phyloP scores from a whole-genome alignment of 768 basidiomycete genomes.

The Tubosaeta sp. region DNA sequence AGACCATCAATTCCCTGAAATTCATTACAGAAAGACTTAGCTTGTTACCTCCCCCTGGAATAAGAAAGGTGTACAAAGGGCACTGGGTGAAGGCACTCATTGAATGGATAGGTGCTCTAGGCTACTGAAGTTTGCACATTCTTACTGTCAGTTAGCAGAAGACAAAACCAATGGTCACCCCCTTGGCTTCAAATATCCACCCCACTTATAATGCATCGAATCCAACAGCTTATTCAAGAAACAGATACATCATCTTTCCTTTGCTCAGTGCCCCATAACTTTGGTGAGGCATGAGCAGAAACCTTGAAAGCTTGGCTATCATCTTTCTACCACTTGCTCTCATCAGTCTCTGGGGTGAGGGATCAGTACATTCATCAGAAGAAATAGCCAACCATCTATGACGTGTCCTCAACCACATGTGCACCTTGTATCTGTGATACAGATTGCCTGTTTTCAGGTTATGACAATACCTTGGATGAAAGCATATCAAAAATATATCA shows the following conservation, averaged over 20 bases:
- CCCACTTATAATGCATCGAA: not conserved
- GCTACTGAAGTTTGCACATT: not conserved
- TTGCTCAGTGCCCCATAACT: slow-evolving; percentile 12
- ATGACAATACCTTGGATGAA: slow-evolving; percentile 5
- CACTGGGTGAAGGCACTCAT: not conserved
- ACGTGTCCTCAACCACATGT: slow-evolving; percentile 20
- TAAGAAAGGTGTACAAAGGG: not conserved
- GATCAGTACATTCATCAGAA: not conserved
- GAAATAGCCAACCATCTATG: not conserved
- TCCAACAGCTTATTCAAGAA: not conserved
- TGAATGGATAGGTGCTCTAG: not conserved
- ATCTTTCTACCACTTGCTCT: slow-evolving; percentile 19
- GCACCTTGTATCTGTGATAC: not conserved
- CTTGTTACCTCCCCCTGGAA: not conserved
- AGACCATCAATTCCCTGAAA: not conserved
- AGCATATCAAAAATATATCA: slow-evolving; percentile 14
- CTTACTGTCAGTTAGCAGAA: not conserved
- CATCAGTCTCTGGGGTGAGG: slow-evolving; percentile 16
- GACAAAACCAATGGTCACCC: not conserved
- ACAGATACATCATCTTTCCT: not conserved
- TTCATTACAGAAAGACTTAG: not conserved
- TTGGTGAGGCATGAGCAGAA: slow-evolving; percentile 7
- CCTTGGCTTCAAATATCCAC: not conserved
- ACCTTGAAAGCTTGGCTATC: slow-evolving; percentile 14
- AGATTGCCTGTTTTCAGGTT: not conserved